Conservation (phyloP, 352 stramenopile genomes). For the Saprolegnia diclina region DNA sequence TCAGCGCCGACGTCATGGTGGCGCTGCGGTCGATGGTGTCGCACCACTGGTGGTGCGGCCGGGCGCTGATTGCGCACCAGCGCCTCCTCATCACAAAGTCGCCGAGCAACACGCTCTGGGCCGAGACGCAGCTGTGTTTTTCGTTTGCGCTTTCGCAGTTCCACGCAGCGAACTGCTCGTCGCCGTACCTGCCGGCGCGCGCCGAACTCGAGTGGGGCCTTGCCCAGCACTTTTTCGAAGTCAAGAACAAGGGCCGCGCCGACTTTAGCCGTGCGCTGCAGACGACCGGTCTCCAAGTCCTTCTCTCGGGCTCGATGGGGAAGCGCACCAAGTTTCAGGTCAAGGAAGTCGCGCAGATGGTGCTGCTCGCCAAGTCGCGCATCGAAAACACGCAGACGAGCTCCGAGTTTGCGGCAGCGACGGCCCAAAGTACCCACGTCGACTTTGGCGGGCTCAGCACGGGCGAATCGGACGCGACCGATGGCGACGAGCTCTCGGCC, state of each 20-base stretch:
- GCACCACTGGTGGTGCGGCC: constrained; percentile 66
- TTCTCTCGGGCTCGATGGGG: constrained; percentile 89
- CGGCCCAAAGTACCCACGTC: constrained; percentile 50
- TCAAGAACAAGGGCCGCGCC: constrained; percentile 81
- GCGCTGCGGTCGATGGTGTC: constrained; percentile 27
- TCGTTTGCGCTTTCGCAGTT: constrained; percentile 1
- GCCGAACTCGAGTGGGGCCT: constrained; percentile 92
- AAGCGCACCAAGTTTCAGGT: constrained; percentile 95
- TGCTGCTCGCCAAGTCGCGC: constrained; percentile 61
- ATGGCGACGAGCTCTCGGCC: constrained; percentile 38
- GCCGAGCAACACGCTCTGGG: constrained; percentile 72
- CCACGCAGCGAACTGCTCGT: constrained; percentile 16
- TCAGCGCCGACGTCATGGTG: not conserved
- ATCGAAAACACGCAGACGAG: constrained; percentile 32
- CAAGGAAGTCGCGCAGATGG: constrained; percentile 87
- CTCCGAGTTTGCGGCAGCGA: constrained; percentile 51
- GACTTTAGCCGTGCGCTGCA: constrained; percentile 85
- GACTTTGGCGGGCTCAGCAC: constrained; percentile 60
- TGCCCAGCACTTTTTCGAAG: constrained; percentile 89
- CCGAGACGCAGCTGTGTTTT: constrained; percentile 51
- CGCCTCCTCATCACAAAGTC: constrained; percentile 57
- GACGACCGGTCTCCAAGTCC: constrained; percentile 70
- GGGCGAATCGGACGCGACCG: constrained; percentile 27
- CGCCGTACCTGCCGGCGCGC: constrained; percentile 54
- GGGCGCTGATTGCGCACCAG: constrained; percentile 63